Conservation (phyloP, 345 rosid genomes). For the Ricinus communis region DNA sequence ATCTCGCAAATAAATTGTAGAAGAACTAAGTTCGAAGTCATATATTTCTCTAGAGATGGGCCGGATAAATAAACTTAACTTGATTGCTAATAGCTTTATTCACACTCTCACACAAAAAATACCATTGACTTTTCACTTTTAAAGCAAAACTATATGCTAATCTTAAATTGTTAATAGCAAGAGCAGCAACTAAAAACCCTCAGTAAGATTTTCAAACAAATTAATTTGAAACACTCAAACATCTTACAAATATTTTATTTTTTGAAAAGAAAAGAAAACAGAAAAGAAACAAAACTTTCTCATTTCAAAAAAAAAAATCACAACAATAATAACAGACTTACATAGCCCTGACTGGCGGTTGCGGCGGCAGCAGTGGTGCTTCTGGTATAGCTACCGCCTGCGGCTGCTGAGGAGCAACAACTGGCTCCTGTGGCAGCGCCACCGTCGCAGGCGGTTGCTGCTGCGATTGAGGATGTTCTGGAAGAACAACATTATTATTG, state of each 20-base stretch:
- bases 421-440: constrained; percentile 23
- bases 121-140: too few relatives aligned
- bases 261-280: background rate
- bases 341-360: constrained; percentile 52
- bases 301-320: constrained; percentile 6
- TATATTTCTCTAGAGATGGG: too few relatives aligned
- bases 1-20: too few relatives aligned
- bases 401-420: constrained; percentile 11
- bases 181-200: background rate
- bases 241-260: constrained; percentile 6
- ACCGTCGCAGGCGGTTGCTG: constrained; percentile 14
- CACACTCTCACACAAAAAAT: constrained; percentile 2
- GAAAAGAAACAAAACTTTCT: background rate
- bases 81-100: background rate
- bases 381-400: constrained; percentile 23
- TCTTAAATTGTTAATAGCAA: background rate
- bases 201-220: constrained; percentile 2
- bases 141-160: too few relatives aligned
- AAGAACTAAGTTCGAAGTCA: too few relatives aligned
- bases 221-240: background rate
- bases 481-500: constrained; percentile 32
- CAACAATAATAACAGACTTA: constrained; percentile 36
- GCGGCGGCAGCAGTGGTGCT: constrained; percentile 33
- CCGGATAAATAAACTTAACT: too few relatives aligned
- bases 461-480: constrained; percentile 53